These are phyloP conservation scores for Microcera coccophila DNA, from an alignment of 2,329 filamentous ascomycete genomes.

Conservation along the genomic window DNA sequence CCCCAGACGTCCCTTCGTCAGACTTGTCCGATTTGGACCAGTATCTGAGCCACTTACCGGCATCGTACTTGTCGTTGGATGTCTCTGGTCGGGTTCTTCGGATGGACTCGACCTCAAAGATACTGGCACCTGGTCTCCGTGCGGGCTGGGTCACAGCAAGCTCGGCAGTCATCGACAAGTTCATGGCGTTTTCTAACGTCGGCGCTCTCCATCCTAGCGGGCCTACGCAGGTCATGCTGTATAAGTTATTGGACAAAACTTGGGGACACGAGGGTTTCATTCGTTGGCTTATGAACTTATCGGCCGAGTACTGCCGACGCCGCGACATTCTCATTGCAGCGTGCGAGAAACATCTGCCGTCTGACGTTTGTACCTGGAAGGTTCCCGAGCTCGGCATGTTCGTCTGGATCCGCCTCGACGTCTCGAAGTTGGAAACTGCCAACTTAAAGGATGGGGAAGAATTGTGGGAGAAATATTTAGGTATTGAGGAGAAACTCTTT, in stretches of 20 bases:
- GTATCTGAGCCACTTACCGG: no score
- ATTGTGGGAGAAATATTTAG: neutral
- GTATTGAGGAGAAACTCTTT: constrained; percentile 2
- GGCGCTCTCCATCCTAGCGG: constrained; percentile 75
- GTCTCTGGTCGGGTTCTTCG: constrained; percentile 68
- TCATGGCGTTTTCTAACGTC: constrained; percentile 70
- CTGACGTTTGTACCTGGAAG: constrained; percentile 70
- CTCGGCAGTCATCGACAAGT: constrained; percentile 72
- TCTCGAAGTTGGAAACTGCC: no score
- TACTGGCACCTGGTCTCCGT: constrained; percentile 71
- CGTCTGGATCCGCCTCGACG: constrained; percentile 66
- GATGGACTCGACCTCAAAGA: constrained; percentile 84
- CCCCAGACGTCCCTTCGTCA: neutral
- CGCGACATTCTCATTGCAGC: constrained; percentile 42
- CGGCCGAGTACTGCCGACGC: constrained; percentile 57
- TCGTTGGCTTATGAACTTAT: constrained; percentile 74
- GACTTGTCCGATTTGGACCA: constrained; percentile 1
- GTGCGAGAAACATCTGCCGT: constrained; percentile 60
- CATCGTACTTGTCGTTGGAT: constrained; percentile 34
- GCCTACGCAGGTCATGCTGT: constrained; percentile 71
- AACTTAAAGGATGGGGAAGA: no score
- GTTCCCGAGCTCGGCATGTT: constrained; percentile 84
- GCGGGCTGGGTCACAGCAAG: constrained; percentile 80
- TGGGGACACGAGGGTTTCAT: constrained; percentile 90
- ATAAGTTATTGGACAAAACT: constrained; percentile 78